Evolutionary conservation across 2,329 filamentous ascomycete genomes (phyloP).

Genomic region (Byssoonygena ceratinophila): DNA sequence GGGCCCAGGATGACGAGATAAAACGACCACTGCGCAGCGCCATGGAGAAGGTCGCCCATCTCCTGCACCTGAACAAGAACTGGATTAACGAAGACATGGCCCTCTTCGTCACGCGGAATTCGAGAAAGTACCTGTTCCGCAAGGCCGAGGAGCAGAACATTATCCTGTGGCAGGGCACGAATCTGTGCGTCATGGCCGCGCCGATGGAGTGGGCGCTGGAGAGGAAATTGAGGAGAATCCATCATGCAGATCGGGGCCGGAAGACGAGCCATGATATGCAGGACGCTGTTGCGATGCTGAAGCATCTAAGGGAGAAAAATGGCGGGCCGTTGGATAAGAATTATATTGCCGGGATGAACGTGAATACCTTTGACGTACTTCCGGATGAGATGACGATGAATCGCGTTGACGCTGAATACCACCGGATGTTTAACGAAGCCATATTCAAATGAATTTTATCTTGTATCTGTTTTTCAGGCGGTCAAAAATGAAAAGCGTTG

Average conservation of each 20-base stretch:
- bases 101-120: slow-evolving; percentile 23
- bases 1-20: slow-evolving; percentile 26
- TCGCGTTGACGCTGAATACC: slow-evolving; percentile 23
- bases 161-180: slow-evolving; percentile 22
- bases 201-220: slow-evolving; percentile 31
- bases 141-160: slow-evolving; percentile 26
- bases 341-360: slow-evolving; percentile 22
- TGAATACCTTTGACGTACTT: slow-evolving; percentile 23
- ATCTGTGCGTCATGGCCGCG: slow-evolving; percentile 25
- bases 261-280: slow-evolving; percentile 24
- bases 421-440: slow-evolving; percentile 19
- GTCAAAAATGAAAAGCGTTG: too few relatives aligned
- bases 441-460: slow-evolving; percentile 16
- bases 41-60: slow-evolving; percentile 20
- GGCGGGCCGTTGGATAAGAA: slow-evolving; percentile 21
- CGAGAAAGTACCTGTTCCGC: slow-evolving; percentile 22
- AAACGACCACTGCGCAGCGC: slow-evolving; percentile 22
- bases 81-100: slow-evolving; percentile 29
- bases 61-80: slow-evolving; percentile 20
- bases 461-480: background rate
- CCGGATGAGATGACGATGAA: slow-evolving; percentile 25
- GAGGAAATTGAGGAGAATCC: slow-evolving; percentile 27
- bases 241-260: slow-evolving; percentile 18
- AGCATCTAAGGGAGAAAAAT: slow-evolving; percentile 20
- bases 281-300: slow-evolving; percentile 26